Conservation (phyloP, 108 stramenopile species). For the Fragilariopsis cylindrus region DNA sequence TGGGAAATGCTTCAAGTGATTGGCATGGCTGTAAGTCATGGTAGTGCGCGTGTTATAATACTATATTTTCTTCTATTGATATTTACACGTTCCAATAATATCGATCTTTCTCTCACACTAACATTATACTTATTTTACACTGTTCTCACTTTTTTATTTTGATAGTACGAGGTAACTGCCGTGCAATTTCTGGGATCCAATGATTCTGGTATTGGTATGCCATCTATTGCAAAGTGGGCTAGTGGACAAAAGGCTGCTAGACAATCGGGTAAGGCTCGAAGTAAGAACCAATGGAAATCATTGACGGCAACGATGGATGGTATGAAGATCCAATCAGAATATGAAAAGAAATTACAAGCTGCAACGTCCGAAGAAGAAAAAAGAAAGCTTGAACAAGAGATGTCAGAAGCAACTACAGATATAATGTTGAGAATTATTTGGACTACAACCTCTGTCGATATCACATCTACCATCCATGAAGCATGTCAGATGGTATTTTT, state of each 20-base stretch:
- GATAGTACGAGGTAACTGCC: constrained; percentile 53
- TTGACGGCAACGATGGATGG: constrained; percentile 49
- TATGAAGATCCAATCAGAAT: constrained; percentile 51
- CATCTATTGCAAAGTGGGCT: constrained; percentile 67
- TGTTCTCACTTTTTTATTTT: too few species aligned
- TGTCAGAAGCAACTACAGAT: constrained; percentile 45
- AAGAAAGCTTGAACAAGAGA: constrained; percentile 34
- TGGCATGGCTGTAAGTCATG: constrained; percentile 37
- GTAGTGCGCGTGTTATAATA: not conserved
- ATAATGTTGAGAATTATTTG: constrained; percentile 60
- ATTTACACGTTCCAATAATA: too few species aligned
- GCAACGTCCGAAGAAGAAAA: constrained; percentile 62
- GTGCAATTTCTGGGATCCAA: constrained; percentile 62
- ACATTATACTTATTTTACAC: not conserved
- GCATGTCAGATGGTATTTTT: constrained; percentile 69
- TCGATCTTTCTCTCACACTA: too few species aligned
- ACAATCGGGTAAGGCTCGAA: constrained; percentile 24
- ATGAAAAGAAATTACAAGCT: constrained; percentile 47
- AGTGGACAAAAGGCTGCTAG: constrained; percentile 55
- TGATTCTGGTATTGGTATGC: constrained; percentile 75
- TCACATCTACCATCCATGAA: constrained; percentile 70
- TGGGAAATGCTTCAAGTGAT: constrained; percentile 59
- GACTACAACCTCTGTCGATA: constrained; percentile 69
- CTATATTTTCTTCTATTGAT: not conserved
- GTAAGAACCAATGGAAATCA: constrained; percentile 51